Evolutionary conservation across 1,139 yeast species (phyloP).

Genomic region (Scheffersomyces cryptocercus): DNA sequence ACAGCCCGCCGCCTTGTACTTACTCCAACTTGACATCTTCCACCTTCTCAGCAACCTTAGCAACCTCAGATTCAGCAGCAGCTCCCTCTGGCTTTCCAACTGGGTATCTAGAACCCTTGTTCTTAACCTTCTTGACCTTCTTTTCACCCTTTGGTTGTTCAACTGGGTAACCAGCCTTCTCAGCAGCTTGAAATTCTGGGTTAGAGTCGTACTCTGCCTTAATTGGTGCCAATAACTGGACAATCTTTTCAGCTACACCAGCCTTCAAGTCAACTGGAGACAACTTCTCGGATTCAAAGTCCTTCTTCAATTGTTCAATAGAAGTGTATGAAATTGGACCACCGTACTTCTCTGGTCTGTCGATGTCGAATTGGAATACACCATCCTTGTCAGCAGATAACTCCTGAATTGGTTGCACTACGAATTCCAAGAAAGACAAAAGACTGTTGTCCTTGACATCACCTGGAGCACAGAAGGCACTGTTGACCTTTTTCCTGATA

Average conservation of each 20-base stretch:
- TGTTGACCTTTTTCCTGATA: conserved; percentile 85
- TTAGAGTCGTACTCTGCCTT: conserved; percentile 64
- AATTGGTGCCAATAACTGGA: conserved; percentile 79
- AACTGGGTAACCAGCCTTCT: conserved; percentile 81
- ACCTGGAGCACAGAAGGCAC: conserved; percentile 97
- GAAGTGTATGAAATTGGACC: conserved; percentile 79
- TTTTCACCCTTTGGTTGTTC: conserved; percentile 63
- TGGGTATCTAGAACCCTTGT: conserved; percentile 85
- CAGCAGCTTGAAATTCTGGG: conserved; percentile 75
- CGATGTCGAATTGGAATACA: conserved; percentile 64
- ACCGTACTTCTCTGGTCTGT: conserved; percentile 96
- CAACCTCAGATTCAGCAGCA: conserved; percentile 11
- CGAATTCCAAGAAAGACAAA: conserved; percentile 80
- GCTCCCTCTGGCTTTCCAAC: conserved; percentile 39
- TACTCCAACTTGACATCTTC: conserved; percentile 20
- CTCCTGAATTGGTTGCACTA: conserved; percentile 83
- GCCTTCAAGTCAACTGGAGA: conserved; percentile 92
- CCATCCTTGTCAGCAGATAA: conserved; percentile 58
- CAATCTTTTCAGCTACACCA: conserved; percentile 86
- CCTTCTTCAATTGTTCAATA: conserved; percentile 69
- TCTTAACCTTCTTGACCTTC: conserved; percentile 71
- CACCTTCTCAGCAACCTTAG: conserved; percentile 12
- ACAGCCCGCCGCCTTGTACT: not conserved
- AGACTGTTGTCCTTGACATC: conserved; percentile 89
- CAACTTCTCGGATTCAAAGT: conserved; percentile 69